Base-by-base conservation (phyloP, 2,329 filamentous ascomycete genomes). In the Dissoconium aciculare region DNA sequence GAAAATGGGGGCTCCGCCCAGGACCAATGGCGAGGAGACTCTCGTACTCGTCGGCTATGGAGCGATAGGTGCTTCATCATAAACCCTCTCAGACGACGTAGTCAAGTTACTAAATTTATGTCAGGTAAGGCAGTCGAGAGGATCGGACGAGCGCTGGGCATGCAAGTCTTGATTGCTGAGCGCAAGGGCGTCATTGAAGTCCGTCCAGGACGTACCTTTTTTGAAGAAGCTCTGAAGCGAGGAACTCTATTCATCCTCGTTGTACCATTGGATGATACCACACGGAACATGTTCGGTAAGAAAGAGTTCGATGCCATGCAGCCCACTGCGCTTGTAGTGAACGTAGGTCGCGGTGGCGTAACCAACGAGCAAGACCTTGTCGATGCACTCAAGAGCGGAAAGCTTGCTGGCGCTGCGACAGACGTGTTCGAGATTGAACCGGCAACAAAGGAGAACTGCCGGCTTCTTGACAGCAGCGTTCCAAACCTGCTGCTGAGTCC, bases 401-500 rank as follows among this genome's bases (percentile, higher is more conserved):
- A 47, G 36, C 63, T 67, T 26, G 56, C 57, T 5, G 64, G 64
- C 2, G 63, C 62, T 23, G 64, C 59, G 4, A 62, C 57, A 0
- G 64, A 68, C 43, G 65, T 68, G 6, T 63, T 63, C 31, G 45
- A 53, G 27, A 47, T 49, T 15, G 64, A 68, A 41, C 65, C 65
- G 13, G 57, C 53, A 3, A 58, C 53, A 0, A 57, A 53, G 23
- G 52, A 57, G 10, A 60, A 57, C 13, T 59, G 55, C 4, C 55
- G 58, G 0, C 46, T 68, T 27, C 41, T 67, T 14, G 60, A 62
- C 11, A 51, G 52, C 2, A 51, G 55, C 30, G 53, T 57, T 12
- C 55, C 67, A 9, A 67, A 68, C 36, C 46, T 71, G 36, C 58
- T 66, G 0, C 40, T 67, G 24, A 64, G 56, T 28, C 65, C 66